These are phyloP conservation scores for Globisporangium parvum DNA, from an alignment of 352 stramenopile genomes.

Conservation along the genomic window DNA sequence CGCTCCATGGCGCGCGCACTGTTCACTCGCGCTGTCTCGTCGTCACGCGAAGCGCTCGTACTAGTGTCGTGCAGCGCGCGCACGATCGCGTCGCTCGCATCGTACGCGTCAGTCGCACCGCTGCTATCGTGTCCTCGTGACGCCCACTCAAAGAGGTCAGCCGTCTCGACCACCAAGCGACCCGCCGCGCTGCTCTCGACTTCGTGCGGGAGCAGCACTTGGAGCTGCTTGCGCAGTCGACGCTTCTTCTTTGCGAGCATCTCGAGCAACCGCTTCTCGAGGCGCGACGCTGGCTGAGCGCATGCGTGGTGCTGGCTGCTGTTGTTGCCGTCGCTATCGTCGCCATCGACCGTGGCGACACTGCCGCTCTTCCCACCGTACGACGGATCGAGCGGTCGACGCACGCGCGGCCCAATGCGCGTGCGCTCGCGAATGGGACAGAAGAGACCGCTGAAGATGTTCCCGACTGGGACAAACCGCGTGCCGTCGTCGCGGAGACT, in stretches of 20 bases:
- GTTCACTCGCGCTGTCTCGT: neutral
- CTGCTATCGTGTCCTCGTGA: constrained; percentile 9
- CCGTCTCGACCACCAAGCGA: constrained; percentile 45
- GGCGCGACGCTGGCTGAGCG: constrained; percentile 21
- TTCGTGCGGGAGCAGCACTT: constrained; percentile 55
- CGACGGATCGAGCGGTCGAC: constrained; percentile 45
- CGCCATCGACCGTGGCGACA: too few relatives aligned
- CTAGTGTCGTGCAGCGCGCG: too few relatives aligned
- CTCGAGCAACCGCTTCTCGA: constrained; percentile 50
- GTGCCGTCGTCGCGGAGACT: constrained; percentile 81
- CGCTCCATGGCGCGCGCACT: neutral
- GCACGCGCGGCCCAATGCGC: constrained; percentile 41
- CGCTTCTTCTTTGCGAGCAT: constrained; percentile 55
- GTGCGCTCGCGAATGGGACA: constrained; percentile 80
- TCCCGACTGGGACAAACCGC: constrained; percentile 85
- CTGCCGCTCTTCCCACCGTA: too few relatives aligned
- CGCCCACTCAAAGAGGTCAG: constrained; percentile 73
- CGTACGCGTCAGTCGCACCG: neutral
- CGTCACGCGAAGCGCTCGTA: too few relatives aligned
- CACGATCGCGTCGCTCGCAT: too few relatives aligned
- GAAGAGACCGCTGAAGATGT: constrained; percentile 91
- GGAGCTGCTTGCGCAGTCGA: constrained; percentile 61
- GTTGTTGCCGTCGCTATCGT: constrained; percentile 5
- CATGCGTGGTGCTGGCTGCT: neutral
- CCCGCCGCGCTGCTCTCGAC: constrained; percentile 43